Base-by-base conservation (phyloP, 1,139 yeast species). In the Scheffersomyces cryptocercus region DNA sequence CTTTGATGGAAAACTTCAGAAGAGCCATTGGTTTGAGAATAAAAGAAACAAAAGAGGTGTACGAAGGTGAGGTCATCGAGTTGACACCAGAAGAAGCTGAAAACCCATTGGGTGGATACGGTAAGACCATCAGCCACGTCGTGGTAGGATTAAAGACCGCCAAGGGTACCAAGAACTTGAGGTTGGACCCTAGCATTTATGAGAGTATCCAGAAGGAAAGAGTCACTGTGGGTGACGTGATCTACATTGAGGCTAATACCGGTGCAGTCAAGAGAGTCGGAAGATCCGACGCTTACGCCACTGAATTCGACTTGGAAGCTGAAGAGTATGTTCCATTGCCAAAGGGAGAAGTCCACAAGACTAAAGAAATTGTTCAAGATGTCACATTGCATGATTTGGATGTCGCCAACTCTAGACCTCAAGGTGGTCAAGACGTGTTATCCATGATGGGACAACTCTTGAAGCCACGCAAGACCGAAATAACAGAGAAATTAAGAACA, bases 301-400 rank as follows among this genome's bases (percentile, higher is more conserved):
- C 99, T 1, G 99, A 93, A 68, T 93, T 91, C 57, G 99, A 93
- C 67, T 76, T 93, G 55, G 99, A 95, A 70, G 97, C 98, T 28
- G 99, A 93, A 70, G 99, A 93, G 67, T 93, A 93, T 64, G 99
- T 95, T 29, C 99, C 99, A 38, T 77, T 93, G 55, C 99, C 99
- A 48, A 93, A 93, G 70, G 99, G 99, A 39, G 99, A 93, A 65
- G 98, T 93, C 32, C 99, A 95, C 72, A 95, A 95, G 69, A 93
- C 91, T 79, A 93, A 93, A 68, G 99, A 93, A 67, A 90, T 93
- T 56, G 96, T 95, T 14, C 99, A 93, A 68, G 99, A 93, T 61
- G 97, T 93, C 38, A 89, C 99, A 1, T 77, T 93, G 55, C 97
- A 95, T 62, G 99, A 93, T 63, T 75, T 93, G 61, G 99, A 93